Evolutionary conservation across 2,329 filamentous ascomycete species (phyloP).

Genomic region (Fusarium succisae): DNA sequence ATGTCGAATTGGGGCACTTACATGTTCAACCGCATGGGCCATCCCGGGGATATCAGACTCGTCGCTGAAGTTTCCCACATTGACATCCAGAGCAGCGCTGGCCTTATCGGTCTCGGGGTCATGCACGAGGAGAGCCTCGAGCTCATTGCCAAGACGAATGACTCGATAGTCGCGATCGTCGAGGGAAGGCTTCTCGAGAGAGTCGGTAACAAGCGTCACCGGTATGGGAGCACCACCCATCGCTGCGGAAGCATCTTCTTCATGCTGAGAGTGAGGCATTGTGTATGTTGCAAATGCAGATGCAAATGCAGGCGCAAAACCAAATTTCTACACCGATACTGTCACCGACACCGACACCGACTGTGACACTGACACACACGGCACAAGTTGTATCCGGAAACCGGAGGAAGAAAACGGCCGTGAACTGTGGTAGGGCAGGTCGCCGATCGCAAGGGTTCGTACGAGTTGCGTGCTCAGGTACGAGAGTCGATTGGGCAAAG

Average conservation of each 20-base stretch:
- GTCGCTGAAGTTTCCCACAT: constrained; percentile 96
- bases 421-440: constrained; percentile 15
- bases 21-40: constrained; percentile 95
- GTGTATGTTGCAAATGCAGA: constrained; percentile 17
- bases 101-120: constrained; percentile 97
- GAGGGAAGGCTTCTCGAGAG: constrained; percentile 82
- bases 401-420: constrained; percentile 22
- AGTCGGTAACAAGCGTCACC: constrained; percentile 67
- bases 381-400: constrained; percentile 1
- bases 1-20: constrained; percentile 46
- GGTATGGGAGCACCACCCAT: constrained; percentile 40
- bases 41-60: constrained; percentile 90
- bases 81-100: constrained; percentile 92
- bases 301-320: constrained; percentile 17
- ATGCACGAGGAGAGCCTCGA: constrained; percentile 92
- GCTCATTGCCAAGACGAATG: constrained; percentile 82
- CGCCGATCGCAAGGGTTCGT: constrained; percentile 26
- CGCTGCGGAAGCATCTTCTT: constrained; percentile 34
- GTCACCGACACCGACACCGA: constrained; percentile 22
- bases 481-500: constrained; percentile 10
- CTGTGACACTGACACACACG: constrained; percentile 24
- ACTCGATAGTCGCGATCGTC: constrained; percentile 91
- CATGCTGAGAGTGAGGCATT: constrained; percentile 43
- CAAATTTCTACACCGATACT: constrained; percentile 10
- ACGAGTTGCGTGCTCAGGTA: constrained; percentile 14